Evolutionary conservation across 2,329 filamentous ascomycete genomes (phyloP).

Genomic region (Thelonectria discophora): DNA sequence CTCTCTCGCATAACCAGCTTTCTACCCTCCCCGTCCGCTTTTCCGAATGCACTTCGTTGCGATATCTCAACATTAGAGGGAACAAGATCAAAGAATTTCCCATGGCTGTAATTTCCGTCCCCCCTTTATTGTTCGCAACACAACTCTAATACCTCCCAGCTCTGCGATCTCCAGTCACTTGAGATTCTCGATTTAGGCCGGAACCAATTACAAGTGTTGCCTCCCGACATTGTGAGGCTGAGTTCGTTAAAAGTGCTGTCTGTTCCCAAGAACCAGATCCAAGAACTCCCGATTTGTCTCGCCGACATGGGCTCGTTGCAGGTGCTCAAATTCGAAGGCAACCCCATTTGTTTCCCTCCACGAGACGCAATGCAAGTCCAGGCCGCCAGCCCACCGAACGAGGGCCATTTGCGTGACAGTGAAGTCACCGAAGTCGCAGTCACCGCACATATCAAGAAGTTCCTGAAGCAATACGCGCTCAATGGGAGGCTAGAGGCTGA

Average conservation of each 20-base stretch:
- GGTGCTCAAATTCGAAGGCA: slow-evolving; percentile 89
- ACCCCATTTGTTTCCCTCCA: slow-evolving; percentile 83
- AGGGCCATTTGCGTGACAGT: slow-evolving; percentile 62
- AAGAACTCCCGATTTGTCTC: slow-evolving; percentile 82
- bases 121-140: slow-evolving; percentile 27
- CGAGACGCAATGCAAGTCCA: slow-evolving; percentile 71
- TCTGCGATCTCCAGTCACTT: slow-evolving; percentile 84
- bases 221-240: slow-evolving; percentile 80
- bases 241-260: slow-evolving; percentile 89
- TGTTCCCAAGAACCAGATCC: slow-evolving; percentile 85
- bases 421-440: slow-evolving; percentile 70
- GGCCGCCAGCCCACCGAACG: slow-evolving; percentile 63
- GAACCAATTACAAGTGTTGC: slow-evolving; percentile 82
- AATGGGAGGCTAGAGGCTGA: slow-evolving; percentile 64
- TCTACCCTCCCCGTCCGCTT: slow-evolving; percentile 75
- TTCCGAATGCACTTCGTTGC: slow-evolving; percentile 77
- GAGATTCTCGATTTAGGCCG: slow-evolving; percentile 93
- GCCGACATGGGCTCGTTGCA: slow-evolving; percentile 91
- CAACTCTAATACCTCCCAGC: slow-evolving; percentile 59
- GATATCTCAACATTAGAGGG: slow-evolving; percentile 82
- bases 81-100: slow-evolving; percentile 75
- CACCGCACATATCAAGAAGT: slow-evolving; percentile 70
- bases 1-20: slow-evolving; percentile 82
- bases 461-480: slow-evolving; percentile 62
- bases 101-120: slow-evolving; percentile 55